Base-by-base conservation (phyloP, 176 grass and related monocot species). In the Hordeum marinum region DNA sequence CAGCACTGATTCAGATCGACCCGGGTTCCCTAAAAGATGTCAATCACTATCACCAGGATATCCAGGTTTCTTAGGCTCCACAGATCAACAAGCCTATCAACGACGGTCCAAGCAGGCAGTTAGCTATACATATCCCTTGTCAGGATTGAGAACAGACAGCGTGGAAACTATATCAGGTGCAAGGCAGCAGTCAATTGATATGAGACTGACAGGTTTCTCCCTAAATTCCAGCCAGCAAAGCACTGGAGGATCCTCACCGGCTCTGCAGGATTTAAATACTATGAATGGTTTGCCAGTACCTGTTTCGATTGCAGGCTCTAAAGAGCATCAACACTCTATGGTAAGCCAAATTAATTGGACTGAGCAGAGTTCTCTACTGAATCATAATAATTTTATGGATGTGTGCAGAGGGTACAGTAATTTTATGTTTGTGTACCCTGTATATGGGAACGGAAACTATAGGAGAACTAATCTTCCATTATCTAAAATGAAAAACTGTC, bases 321-420 rank as follows among this genome's bases (percentile, higher is more conserved):
- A 78, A 67, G 48, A 80, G 40, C 42, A 86, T 80, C 85, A 64
- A 54, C 62, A 67, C 35, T 82, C 65, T 21, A 75, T 82, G 88
- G 86, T 93, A 71, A 48, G 45, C 13, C 45, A 48, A 13, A 48
- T 48, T 6, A 15, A 48, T 48, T 48, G 45, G 42, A 48, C 45
- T 15, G 13, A 48, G 45, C 45, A 48, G 45, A 48, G 45, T 48
- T 48, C 4, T 48, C 45, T 48, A 48, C 1, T 15, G 50, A 54
- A 7, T 54, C 17, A 54, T 54, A 54, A 54, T 54, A 20, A 20
- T 54, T 17, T 54, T 86, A 61, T 31, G 6, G 37, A 7, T 76
- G 7, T 81, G 23, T 9, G 21, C 3, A 82, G 15, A 68, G 23
- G 23, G 55, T 35, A 72, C 29, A 29, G 9, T 20, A 70, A 39